These are phyloP conservation scores for Boletus fagicola DNA, from an alignment of 768 basidiomycete species.

Conservation along the genomic window DNA sequence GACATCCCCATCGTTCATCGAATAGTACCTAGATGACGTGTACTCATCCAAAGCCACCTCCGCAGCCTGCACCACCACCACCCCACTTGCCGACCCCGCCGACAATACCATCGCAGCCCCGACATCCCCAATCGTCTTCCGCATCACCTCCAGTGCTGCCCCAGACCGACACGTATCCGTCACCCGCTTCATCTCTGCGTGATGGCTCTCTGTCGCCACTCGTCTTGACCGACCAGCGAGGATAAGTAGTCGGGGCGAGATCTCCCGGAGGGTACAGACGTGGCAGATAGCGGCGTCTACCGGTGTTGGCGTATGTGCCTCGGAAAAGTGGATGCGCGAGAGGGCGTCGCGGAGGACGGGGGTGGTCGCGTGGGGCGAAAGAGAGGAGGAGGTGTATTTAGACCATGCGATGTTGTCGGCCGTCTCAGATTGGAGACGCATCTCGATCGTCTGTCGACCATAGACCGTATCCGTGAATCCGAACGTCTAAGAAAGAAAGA, in stretches of 20 bases:
- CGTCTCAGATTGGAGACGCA: conserved; percentile 72
- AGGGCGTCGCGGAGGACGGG: conserved; percentile 36
- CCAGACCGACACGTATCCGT: conserved; percentile 41
- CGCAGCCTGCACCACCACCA: conserved; percentile 60
- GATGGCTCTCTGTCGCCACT: conserved; percentile 72
- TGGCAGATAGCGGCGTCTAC: conserved; percentile 54
- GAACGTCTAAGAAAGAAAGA: conserved; percentile 18
- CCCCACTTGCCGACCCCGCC: conserved; percentile 48
- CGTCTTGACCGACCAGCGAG: conserved; percentile 74
- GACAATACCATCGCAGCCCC: conserved; percentile 71
- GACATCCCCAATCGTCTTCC: conserved; percentile 84
- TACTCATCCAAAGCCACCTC: too few relatives aligned
- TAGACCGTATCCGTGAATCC: conserved; percentile 71
- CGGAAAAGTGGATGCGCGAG: conserved; percentile 66
- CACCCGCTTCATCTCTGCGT: conserved; percentile 64
- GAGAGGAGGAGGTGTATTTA: conserved; percentile 44
- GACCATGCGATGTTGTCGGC: conserved; percentile 81
- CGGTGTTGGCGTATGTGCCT: conserved; percentile 50
- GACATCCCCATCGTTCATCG: too few relatives aligned
- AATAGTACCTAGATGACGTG: too few relatives aligned
- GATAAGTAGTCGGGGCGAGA: conserved; percentile 49
- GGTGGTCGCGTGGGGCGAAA: background rate
- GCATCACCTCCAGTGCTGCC: conserved; percentile 37
- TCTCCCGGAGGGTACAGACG: conserved; percentile 33
- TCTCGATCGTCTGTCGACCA: conserved; percentile 59